Evolutionary conservation across 169 alveolate species (phyloP), one percentile per base, ranked within the genome.

Genomic region (Nephromyces sp.): DNA sequence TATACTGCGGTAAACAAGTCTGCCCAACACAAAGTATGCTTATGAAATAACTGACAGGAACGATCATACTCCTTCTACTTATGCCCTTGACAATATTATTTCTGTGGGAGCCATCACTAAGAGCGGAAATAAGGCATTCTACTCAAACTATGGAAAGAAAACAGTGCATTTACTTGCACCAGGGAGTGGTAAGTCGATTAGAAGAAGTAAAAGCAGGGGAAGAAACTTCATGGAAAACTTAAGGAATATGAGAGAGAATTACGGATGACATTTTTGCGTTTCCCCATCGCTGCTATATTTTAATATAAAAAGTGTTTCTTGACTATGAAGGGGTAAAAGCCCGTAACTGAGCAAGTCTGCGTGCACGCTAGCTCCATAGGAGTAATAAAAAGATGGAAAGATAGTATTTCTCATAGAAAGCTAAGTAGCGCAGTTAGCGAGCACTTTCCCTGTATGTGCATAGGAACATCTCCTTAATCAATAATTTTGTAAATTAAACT

Each of bases 111-210:
- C 81, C 25, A 32, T 66, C 25, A 75, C 70, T 22, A n/a, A 31
- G 30, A 22, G 15, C 29, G 81, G 81, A 5, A 8, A 62, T 6
- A 53, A 63, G 4, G 76, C 81, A 0, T 34, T 72, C 24, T 75
- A 68, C 34, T 67, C 76, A 28, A 75, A 75, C 66, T 75, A 67
- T 21, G 81, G 81, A 3, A 30, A 27, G 8, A 25, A 35, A 6
- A 75, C 76, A 1, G 81, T 75, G 6, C 76, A 75, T 35, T 30
- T 75, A 5, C 64, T 75, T 32, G 81, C 81, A 22, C 81, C 81
- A 1, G 81, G 81, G 6, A 65, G 75, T 29, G 67, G 79, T 73
- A 29, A 68, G 74, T 6, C 74, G 3, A 68, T 5, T 6, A 30
- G 65, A 52, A 0, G n/a, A n/a, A n/a, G n/a, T n/a, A n/a, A n/a